Evolutionary conservation across 495 filamentous ascomycete genomes (phyloP), one percentile per base, ranked within the genome.

Genomic region (Podospora conica): DNA sequence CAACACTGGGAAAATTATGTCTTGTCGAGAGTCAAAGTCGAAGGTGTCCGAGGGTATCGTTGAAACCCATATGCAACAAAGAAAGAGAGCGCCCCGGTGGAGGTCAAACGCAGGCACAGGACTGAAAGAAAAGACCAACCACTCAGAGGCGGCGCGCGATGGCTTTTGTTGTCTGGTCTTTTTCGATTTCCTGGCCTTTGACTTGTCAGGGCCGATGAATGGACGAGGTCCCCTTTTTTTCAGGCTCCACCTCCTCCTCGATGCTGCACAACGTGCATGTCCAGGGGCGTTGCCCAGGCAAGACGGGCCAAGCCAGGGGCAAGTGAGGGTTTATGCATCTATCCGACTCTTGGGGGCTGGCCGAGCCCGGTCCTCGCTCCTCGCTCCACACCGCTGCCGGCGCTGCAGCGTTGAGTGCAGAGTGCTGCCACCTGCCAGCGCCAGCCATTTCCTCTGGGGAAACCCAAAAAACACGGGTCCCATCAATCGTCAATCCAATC

Each of bases 231-330:
- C 63, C 63, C 55, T 48, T 58, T 64, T 64, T 58, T 40, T 3
- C 10, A 20, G 21, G n/a, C 63, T 48, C 63, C 63, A 64, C 63
- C 48, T 31, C 33, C 63, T 55, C 54, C 40, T 40, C 55, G 55
- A 24, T 27, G 31, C 53, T 58, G 62, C 31, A 61, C 31, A 25
- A 11, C 33, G 12, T 48, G 40, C 40, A 48, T 63, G 24, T 48
- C 48, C 18, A 53, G 53, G 23, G 27, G n/a, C 55, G 60, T 67
- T 67, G 65, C 65, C 65, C 55, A 66, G 64, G 60, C n/a, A n/a
- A n/a, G n/a, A n/a, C n/a, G n/a, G n/a, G n/a, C n/a, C n/a, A n/a
- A n/a, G n/a, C n/a, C n/a, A n/a, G n/a, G 60, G 55, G 60, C 40
- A 67, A 62, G 55, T 59, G 24, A 64, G 57, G 55, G 63, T 53